Evolutionary conservation across 2,329 filamentous ascomycete species (phyloP), one percentile per base, ranked within the genome.

Genomic region (Penicillium decumbens): DNA sequence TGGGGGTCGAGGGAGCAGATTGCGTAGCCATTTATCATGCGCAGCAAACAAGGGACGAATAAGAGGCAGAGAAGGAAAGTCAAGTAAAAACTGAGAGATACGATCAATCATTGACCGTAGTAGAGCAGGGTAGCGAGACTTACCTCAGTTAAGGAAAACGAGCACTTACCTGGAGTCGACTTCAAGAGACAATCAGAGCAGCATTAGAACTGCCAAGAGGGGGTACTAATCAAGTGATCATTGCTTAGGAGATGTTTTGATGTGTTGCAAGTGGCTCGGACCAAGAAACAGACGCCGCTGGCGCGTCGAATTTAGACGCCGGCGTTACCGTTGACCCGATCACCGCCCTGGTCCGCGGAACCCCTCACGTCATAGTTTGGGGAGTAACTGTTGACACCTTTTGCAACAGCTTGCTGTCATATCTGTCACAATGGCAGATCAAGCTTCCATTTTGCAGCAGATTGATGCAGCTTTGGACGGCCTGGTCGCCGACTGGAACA

Each of bases 401-500:
- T 43, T 15, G 33, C 43, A 50, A 41, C 46, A 28, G n/a, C 18
- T 10, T 29, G 30, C 33, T 51, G 20, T 27, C 47, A 27, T 6
- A 24, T 24, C 15, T 27, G 15, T 41, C 48, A 64, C 44, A 51
- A 74, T 74, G 67, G 66, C 70, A 50, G 64, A 65, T 44, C 62
- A 66, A 67, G 77, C 82, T 60, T 76, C 76, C 54, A 50, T 84
- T 41, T 69, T 89, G 65, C 77, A 84, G 63, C 79, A 81, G 71
- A 74, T 95, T 60, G 90, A 96, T 73, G 77, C 82, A 60, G 76
- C 81, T 64, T 74, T 95, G 56, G 82, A 84, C 44, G 77, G 80
- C 53, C 72, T 92, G 45, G 75, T 95, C 48, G 79, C 83, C 32
- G 85, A 88, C 71, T 96, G 91, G 90, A 89, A 93, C 68, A 72